Percentiles rank a stretch among this genome's conserved stretches.
Evolutionary conservation across 306 rosid species (phyloP).

Genomic region (Dryas octopetala): DNA sequence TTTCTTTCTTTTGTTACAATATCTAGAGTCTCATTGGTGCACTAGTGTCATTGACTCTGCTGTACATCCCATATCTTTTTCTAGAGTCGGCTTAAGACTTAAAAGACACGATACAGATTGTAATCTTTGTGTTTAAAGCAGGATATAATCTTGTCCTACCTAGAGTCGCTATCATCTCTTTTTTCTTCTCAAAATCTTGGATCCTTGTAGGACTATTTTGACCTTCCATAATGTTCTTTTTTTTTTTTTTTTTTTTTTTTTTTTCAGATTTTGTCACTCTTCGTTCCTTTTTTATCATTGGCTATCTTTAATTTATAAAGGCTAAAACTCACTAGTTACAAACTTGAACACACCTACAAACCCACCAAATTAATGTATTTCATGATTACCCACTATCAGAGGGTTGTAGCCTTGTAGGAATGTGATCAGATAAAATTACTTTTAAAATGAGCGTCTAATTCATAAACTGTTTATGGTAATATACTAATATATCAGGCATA

Average conservation of each 20-base stretch:
- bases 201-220: constrained; percentile 14
- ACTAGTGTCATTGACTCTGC: no score
- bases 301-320: not conserved
- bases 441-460: not conserved
- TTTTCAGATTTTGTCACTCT: not conserved
- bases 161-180: constrained; percentile 5
- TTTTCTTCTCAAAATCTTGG: not conserved
- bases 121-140: constrained; percentile 14
- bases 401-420: not conserved
- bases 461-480: no score
- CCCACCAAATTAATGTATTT: not conserved
- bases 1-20: no score
- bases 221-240: constrained; percentile 2
- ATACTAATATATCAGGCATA: no score
- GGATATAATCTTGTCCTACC: constrained; percentile 21
- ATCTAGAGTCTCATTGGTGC: no score
- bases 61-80: constrained; percentile 3
- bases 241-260: no score
- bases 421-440: not conserved
- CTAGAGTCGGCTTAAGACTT: constrained; percentile 21
- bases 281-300: not conserved
- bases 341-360: not conserved
- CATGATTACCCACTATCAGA: constrained; percentile 10
- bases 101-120: constrained; percentile 15
- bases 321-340: not conserved